Base-by-base conservation (phyloP, 768 basidiomycete species). In the Macrolepiota dolichaula region DNA sequence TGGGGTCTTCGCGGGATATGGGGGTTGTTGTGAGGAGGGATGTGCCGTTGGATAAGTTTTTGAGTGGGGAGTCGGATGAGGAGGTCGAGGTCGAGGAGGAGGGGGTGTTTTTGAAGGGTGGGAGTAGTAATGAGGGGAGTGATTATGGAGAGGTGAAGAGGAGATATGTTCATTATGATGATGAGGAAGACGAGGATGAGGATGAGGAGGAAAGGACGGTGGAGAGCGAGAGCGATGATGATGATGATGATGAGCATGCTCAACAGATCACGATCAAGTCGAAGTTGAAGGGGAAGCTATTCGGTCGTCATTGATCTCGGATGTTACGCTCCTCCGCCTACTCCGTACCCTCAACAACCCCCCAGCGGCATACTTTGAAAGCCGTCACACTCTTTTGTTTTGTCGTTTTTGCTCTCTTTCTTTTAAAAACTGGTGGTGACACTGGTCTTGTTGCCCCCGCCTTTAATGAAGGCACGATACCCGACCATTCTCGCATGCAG, bases 201-300 rank as follows among this genome's bases (percentile, higher is more conserved):
- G 65, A 60, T 32, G 68, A 70, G 15, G 66, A 66, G 27, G 71
- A 74, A 58, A 67, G 71, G 78, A 77, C 22, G 77, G 75, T 9
- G 63, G 68, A 4, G 66, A 65, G 63, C 9, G 61, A 67, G n/a
- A 42, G 22, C 29, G 42, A 37, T 12, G 25, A 25, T 29, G 57
- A 59, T 13, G 51, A 52, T 36, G 51, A 37, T 12, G 57, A 51
- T 12, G 57, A 59, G 10, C 57, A 59, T 17, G 25, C 40, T 19
- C 57, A 59, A 19, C 57, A 25, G 25, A 59, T 59, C 22, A 51
- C 37, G 9, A 59, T 59, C 19, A 58, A 40, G 36, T 50, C 57
- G 29, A 56, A 47, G 42, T 49, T 22, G 11, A 49, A 49, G 13
- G 47, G 47, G 10, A 46, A 47, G 17, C 22, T 24, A 6, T 17